Conservation (phyloP, 352 stramenopile genomes). For the Pythium apleroticum region DNA sequence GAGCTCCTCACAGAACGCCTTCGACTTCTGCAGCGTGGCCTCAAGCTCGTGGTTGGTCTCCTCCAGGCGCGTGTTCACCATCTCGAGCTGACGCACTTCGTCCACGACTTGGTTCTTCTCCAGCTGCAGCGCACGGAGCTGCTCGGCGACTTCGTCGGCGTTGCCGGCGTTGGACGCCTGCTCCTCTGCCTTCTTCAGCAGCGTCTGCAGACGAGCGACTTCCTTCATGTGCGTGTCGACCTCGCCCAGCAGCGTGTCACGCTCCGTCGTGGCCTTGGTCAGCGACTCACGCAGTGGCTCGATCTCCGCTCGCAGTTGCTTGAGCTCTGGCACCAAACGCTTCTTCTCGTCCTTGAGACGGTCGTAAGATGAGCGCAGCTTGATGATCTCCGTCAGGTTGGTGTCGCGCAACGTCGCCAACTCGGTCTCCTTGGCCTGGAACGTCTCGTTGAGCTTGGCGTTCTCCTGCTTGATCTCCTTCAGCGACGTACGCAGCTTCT, state of each 20-base stretch:
- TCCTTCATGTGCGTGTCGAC: conserved; percentile 36
- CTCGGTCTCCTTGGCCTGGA: conserved; percentile 43
- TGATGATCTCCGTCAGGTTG: conserved; percentile 34
- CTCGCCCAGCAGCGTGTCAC: conserved; percentile 24
- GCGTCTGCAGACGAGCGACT: conserved; percentile 29
- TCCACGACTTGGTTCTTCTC: conserved; percentile 46
- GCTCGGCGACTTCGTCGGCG: conserved; percentile 32
- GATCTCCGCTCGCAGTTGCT: conserved; percentile 32
- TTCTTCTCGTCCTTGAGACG: conserved; percentile 37
- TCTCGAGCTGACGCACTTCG: conserved; percentile 48
- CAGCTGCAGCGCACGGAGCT: conserved; percentile 39
- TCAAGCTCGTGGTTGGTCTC: conserved; percentile 59
- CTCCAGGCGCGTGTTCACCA: conserved; percentile 41
- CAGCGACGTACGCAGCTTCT: conserved; percentile 37
- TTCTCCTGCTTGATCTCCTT: conserved; percentile 41
- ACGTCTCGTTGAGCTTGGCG: conserved; percentile 27
- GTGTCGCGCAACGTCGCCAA: conserved; percentile 31
- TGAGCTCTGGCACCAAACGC: conserved; percentile 30
- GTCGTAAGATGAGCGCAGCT: conserved; percentile 28
- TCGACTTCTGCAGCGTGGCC: conserved; percentile 53
- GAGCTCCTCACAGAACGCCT: conserved; percentile 62
- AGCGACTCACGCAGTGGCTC: conserved; percentile 27
- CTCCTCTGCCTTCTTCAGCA: conserved; percentile 43
- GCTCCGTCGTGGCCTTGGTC: conserved; percentile 20
- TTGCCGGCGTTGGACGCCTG: conserved; percentile 34